These are phyloP conservation scores for Russula griseocarnosa DNA, from an alignment of 768 basidiomycete genomes.

Conservation along the genomic window DNA sequence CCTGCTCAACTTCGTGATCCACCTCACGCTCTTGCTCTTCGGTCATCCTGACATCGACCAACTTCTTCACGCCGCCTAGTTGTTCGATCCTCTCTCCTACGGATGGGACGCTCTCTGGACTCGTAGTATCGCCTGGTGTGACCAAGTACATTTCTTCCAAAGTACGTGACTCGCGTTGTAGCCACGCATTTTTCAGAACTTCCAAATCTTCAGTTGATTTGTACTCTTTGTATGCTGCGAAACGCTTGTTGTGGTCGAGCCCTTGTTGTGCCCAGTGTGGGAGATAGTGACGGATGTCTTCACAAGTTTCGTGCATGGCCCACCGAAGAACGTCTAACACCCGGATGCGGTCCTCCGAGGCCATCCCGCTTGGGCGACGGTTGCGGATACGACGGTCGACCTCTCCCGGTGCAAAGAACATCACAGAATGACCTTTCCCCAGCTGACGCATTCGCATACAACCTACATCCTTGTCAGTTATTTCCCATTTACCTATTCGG, in stretches of 20 bases:
- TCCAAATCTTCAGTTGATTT: background rate
- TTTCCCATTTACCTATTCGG: background rate
- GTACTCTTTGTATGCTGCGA: background rate
- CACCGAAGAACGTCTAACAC: constrained; percentile 23
- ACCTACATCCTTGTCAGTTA: constrained; percentile 1
- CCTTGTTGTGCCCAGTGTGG: constrained; percentile 22
- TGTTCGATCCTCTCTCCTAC: constrained; percentile 7
- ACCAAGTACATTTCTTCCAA: constrained; percentile 19
- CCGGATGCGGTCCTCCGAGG: background rate
- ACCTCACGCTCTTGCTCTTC: constrained; percentile 26
- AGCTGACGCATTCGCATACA: constrained; percentile 27
- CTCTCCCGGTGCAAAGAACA: constrained; percentile 21
- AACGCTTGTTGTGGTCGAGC: constrained; percentile 11
- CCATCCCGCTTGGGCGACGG: background rate
- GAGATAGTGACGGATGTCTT: constrained; percentile 19
- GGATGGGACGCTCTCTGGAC: background rate
- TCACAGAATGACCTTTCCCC: constrained; percentile 22
- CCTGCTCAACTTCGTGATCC: constrained; percentile 18
- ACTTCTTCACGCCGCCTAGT: background rate
- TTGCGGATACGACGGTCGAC: constrained; percentile 21
- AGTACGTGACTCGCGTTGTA: constrained; percentile 16
- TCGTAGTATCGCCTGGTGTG: background rate
- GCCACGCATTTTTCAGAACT: constrained; percentile 10
- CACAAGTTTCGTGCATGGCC: constrained; percentile 24
- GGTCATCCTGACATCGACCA: constrained; percentile 7